Base-by-base conservation (phyloP, 192 early-diverging fungal species). In the Pilobolus umbonatus region DNA sequence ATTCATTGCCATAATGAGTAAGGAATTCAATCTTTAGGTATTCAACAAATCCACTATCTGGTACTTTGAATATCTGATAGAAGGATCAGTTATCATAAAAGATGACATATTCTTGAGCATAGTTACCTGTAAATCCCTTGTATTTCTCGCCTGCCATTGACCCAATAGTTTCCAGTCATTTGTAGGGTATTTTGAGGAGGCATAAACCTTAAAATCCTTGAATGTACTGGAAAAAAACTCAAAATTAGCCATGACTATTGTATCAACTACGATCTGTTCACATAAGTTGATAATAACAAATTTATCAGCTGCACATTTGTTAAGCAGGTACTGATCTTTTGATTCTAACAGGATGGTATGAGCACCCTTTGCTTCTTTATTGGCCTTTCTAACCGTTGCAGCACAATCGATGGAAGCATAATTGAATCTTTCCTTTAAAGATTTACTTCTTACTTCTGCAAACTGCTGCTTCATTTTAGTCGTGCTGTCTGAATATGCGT, bases 201-300 rank as follows among this genome's bases (percentile, higher is more conserved):
- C 84, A 47, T 82, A 90, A 0, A 98, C 80, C 40, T 83, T 74
- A 67, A 93, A 84, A 36, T 96, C 87, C 60, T 90, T 90, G 65
- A 95, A 96, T 1, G 88, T 96, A 44, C 88, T 90, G 0, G 90
- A 92, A 63, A 99, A 99, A 66, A 96, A 95, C 72, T 99, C 97
- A 62, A 88, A 95, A 71, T 98, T 98, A 46, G 90, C 97, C 40
- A 99, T 64, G 14, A 88, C 81, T 50, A 99, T 64, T 1, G 90
- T 83, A 68, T 96, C 91, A 21, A 99, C 85, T 5, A 96, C 68
- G 54, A 98, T 95, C 19, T 88, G 88, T 61, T 98, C 86, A 71
- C 97, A 99, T 4, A 99, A 80, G 72, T 96, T 92, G 12, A 98
- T 79, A n/a, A 92, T 84, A 1, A 98, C 85, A 69, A 87, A 94